Evolutionary conservation across 2,329 filamentous ascomycete species (phyloP).

Genomic region (Colletotrichum cordylinicola): DNA sequence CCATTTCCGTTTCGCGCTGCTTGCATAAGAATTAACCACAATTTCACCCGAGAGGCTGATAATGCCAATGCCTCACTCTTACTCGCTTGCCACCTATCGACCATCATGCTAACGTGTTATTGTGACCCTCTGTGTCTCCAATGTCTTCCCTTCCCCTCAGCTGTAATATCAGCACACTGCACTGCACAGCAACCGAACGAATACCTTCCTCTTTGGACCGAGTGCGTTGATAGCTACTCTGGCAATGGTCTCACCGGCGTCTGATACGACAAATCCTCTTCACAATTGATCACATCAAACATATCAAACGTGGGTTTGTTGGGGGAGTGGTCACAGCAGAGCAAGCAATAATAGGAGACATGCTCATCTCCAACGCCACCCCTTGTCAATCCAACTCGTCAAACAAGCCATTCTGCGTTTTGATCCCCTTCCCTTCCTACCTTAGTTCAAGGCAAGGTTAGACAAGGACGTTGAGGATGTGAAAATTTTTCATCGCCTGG

Average conservation of each 20-base stretch:
- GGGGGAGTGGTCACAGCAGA: slow-evolving; percentile 1
- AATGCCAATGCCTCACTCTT: neutral
- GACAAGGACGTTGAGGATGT: neutral
- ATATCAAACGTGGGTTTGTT: neutral
- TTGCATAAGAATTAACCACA: neutral
- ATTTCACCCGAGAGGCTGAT: neutral
- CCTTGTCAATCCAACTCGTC: neutral
- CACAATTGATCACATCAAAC: neutral
- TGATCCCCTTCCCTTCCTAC: neutral
- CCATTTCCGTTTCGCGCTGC: neutral
- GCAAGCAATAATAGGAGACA: neutral
- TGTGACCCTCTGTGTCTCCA: neutral
- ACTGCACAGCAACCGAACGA: neutral
- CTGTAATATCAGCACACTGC: neutral
- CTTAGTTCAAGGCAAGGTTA: neutral
- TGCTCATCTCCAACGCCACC: neutral
- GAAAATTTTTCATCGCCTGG: neutral
- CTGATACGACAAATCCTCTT: neutral
- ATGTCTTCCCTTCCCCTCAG: neutral
- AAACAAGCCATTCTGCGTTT: slow-evolving; percentile 12
- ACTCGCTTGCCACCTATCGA: neutral
- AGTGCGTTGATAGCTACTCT: neutral
- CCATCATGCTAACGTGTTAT: neutral
- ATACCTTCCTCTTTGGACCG: neutral
- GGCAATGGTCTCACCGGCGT: neutral